A percentile compares a stretch with the other conserved stretches of the same genome.
Evolutionary conservation across 306 rosid genomes (phyloP).

Genomic region (Quercus berberidifolia): DNA sequence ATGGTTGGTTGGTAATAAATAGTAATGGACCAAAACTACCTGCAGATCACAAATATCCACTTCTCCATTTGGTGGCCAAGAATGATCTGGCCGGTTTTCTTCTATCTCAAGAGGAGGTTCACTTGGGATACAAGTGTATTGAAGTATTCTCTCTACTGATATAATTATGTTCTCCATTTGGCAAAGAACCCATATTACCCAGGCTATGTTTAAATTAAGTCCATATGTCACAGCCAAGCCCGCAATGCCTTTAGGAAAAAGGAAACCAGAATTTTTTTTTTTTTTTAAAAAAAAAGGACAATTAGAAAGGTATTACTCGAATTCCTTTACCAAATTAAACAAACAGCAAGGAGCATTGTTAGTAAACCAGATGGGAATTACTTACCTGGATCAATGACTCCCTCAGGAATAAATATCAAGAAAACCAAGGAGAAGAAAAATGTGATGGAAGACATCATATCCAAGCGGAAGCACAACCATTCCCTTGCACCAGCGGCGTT

Average conservation of each 20-base stretch:
- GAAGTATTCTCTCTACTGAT: slow-evolving; percentile 72
- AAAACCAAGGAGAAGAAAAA: slow-evolving; percentile 67
- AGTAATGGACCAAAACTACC: slow-evolving; percentile 25
- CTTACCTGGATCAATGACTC: slow-evolving; percentile 75
- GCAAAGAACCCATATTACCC: slow-evolving; percentile 46
- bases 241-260: slow-evolving; percentile 44
- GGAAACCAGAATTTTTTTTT: too few relatives aligned
- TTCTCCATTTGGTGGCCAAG: slow-evolving; percentile 64
- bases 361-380: slow-evolving; percentile 1
- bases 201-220: slow-evolving; percentile 49
- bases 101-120: slow-evolving; percentile 64
- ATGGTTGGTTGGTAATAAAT: too few relatives aligned
- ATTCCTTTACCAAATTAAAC: background rate
- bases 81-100: slow-evolving; percentile 38
- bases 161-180: slow-evolving; percentile 57
- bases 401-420: slow-evolving; percentile 66
- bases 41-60: slow-evolving; percentile 54
- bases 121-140: slow-evolving; percentile 43
- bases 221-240: slow-evolving; percentile 74
- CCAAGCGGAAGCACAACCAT: slow-evolving; percentile 79
- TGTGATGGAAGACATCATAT: slow-evolving; percentile 64
- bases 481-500: slow-evolving; percentile 62
- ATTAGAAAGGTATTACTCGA: background rate
- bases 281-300: background rate
- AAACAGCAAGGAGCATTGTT: background rate